A percentile compares a stretch with the other conserved stretches of the same genome.
These are phyloP conservation scores for Tetragonia tetragonoides DNA, from an alignment of 148 eudicot genomes.

Conservation along the genomic window DNA sequence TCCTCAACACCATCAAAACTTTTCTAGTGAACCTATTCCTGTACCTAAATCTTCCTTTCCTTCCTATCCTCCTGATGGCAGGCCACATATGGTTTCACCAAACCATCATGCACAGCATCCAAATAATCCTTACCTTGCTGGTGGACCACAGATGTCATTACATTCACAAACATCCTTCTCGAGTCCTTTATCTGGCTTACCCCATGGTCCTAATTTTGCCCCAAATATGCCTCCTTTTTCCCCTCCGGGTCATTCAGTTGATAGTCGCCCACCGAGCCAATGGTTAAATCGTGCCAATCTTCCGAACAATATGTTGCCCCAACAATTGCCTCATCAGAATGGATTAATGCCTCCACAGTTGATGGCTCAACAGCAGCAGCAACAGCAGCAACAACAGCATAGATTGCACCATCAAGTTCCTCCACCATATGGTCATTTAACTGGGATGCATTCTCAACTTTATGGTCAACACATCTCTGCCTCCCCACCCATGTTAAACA, in stretches of 20 bases:
- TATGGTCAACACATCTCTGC: constrained; percentile 40
- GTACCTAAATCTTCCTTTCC: constrained; percentile 52
- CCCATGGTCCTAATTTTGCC: constrained; percentile 43
- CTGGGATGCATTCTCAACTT: constrained; percentile 45
- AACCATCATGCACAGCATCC: constrained; percentile 39
- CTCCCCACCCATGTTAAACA: constrained; percentile 42
- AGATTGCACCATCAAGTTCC: constrained; percentile 42
- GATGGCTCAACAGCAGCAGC: constrained; percentile 49
- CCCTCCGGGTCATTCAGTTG: constrained; percentile 40
- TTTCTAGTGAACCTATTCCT: constrained; percentile 48
- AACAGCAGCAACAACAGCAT: constrained; percentile 23
- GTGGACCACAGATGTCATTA: constrained; percentile 44
- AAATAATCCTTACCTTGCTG: constrained; percentile 38
- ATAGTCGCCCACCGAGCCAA: constrained; percentile 42
- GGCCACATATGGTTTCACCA: constrained; percentile 39
- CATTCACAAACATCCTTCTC: constrained; percentile 46
- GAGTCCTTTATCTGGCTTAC: constrained; percentile 40
- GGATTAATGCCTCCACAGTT: constrained; percentile 45
- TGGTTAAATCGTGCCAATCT: constrained; percentile 53
- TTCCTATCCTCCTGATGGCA: constrained; percentile 45
- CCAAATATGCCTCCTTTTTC: constrained; percentile 44
- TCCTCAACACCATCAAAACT: constrained; percentile 50
- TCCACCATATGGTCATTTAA: constrained; percentile 41
- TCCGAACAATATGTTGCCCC: constrained; percentile 48
- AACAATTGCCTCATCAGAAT: constrained; percentile 53